Evolutionary conservation across 805 yeast genomes (phyloP), one percentile per base, ranked within the genome.

Genomic region (Cyberlindnera samutprakarnensis): DNA sequence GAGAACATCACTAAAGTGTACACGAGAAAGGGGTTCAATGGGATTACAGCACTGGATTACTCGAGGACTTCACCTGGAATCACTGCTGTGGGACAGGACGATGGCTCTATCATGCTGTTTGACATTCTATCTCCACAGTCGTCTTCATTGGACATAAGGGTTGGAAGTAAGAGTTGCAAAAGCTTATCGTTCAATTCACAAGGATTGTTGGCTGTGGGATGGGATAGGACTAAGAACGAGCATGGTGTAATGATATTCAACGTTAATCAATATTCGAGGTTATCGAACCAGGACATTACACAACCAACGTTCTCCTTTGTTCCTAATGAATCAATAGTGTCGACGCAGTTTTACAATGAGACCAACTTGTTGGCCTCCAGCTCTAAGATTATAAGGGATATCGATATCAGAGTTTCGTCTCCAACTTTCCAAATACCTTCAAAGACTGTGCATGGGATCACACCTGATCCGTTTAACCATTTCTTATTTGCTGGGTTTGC

Each of bases 241-340:
- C 72, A 75, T 37, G 77, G 90, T 15, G 58, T 88, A 27, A 81
- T 81, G 42, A 64, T 88, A 5, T 88, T 92, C 88, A 86, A 85
- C 50, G 63, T 83, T 4, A 73, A 71, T 34, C 76, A 75, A 43
- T 79, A 74, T 39, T 60, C 72, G 2, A 55, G 63, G 28, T 54
- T 54, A 27, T 62, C 62, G 15, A 68, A 67, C 36, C 72, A 71
- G 21, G 73, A 71, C 32, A 58, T 70, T 2, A 62, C 65, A n/a
- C 63, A 68, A 33, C 78, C 84, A 4, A 55, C 72, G 7, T 62
- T 66, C 30, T 66, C 80, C 1, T 78, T 68, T 44, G 64, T 84
- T 17, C 73, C 78, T 18, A 80, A 82, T 44, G 97, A 88, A 51
- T 75, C 82, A 6, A 70, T 90, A 0, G 59, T 77, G 1, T 77